Percentiles rank a stretch among this genome's conserved stretches.
Evolutionary conservation across 768 basidiomycete genomes (phyloP).

Genomic region (Mrakia gelida): DNA sequence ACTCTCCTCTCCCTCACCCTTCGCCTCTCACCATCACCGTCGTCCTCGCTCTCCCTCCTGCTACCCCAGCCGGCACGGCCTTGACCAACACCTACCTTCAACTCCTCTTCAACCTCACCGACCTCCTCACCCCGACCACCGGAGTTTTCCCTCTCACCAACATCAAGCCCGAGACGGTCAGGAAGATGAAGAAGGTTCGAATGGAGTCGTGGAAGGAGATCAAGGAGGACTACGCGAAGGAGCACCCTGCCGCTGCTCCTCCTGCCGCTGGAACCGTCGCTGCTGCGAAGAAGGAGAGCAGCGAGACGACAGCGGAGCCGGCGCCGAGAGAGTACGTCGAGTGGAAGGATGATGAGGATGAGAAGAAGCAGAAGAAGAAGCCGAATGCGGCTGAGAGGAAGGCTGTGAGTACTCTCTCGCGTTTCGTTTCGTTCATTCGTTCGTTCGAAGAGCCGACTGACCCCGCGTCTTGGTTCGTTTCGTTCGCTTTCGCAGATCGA

Average conservation of each 20-base stretch:
- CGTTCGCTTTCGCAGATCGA: not conserved
- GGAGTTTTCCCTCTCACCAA: slow-evolving; percentile 1
- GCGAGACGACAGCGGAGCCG: not conserved
- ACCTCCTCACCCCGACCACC: slow-evolving; percentile 1
- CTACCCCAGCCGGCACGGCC: not conserved
- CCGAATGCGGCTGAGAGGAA: not conserved
- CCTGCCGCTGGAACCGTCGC: not conserved
- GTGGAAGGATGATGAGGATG: not conserved
- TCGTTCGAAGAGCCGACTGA: not conserved
- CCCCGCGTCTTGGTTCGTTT: not conserved
- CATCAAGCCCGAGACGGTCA: slow-evolving; percentile 7
- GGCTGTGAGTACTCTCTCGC: slow-evolving; percentile 13
- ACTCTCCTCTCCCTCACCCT: slow-evolving; percentile 13
- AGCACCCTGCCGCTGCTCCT: not conserved
- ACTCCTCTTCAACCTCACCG: slow-evolving; percentile 21
- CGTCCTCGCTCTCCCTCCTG: slow-evolving; percentile 7
- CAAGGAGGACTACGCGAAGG: not conserved
- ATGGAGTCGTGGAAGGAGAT: slow-evolving; percentile 25
- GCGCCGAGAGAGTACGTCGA: not conserved
- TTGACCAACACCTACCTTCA: slow-evolving; percentile 18
- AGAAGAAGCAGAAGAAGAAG: slow-evolving; percentile 15
- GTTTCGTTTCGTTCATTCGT: not conserved
- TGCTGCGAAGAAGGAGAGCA: not conserved
- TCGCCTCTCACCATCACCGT: slow-evolving; percentile 24
- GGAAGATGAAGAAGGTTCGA: slow-evolving; percentile 9